Conservation (phyloP, 257 asterid species). For the Gentiana straminea region DNA sequence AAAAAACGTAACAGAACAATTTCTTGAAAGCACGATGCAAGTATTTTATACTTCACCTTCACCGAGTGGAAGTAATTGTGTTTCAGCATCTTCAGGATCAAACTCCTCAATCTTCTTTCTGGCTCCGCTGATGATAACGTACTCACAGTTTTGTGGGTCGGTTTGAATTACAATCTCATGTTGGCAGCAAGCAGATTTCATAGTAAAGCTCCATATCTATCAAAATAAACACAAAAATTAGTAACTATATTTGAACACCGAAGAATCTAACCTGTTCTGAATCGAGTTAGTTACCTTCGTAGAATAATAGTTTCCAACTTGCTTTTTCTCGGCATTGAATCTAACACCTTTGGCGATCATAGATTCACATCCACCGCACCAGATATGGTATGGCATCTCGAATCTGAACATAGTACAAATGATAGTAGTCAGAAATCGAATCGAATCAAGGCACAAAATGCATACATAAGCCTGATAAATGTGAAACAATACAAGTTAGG, state of each 20-base stretch:
- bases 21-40: too few relatives aligned
- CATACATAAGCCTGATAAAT: too few relatives aligned
- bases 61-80: conserved; percentile 66
- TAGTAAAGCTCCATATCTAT: conserved; percentile 96
- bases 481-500: too few relatives aligned
- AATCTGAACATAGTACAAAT: conserved; percentile 37
- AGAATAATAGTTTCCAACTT: conserved; percentile 93
- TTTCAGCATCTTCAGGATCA: conserved; percentile 93
- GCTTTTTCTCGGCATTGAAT: conserved; percentile 96
- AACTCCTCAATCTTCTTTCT: conserved; percentile 69
- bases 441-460: too few relatives aligned
- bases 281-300: conserved; percentile 53
- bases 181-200: conserved; percentile 92
- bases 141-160: conserved; percentile 81
- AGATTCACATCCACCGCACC: conserved; percentile 99
- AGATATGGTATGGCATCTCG: conserved; percentile 88
- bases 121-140: conserved; percentile 77
- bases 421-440: too few relatives aligned
- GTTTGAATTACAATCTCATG: conserved; percentile 93
- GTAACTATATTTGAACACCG: too few relatives aligned
- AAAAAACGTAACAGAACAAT: too few relatives aligned
- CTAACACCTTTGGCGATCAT: conserved; percentile 99
- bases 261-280: not conserved
- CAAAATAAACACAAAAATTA: not conserved
- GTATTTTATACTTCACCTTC: conserved; percentile 40